Conservation (phyloP, 192 early-diverging fungal genomes). For the Gonapodya sp. region DNA sequence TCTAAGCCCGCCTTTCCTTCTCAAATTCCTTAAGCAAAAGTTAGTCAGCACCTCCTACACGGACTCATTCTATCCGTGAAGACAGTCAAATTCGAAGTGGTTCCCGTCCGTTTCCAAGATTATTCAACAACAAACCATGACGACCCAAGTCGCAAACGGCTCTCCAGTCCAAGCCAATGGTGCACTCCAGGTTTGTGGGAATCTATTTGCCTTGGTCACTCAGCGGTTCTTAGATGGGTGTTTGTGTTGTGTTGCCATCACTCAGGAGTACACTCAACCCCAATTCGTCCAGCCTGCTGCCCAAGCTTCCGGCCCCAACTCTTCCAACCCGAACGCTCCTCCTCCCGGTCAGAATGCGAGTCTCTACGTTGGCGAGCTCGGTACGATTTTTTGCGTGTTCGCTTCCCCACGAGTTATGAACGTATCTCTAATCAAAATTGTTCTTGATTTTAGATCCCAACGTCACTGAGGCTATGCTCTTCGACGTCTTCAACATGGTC, state of each 20-base stretch:
- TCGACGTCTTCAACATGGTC: constrained; percentile 92
- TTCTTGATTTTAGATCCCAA: constrained; percentile 71
- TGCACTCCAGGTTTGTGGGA: background rate
- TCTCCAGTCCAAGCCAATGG: background rate
- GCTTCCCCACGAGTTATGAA: background rate
- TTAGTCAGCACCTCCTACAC: background rate
- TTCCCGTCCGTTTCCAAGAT: background rate
- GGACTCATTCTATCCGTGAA: background rate
- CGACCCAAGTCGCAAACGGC: background rate
- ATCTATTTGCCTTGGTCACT: no score
- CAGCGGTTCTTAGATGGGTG: background rate
- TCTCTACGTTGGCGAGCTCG: constrained; percentile 94
- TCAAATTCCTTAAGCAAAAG: no score
- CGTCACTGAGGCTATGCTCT: constrained; percentile 94
- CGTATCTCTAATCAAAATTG: constrained; percentile 3
- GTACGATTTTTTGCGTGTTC: no score
- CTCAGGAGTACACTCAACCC: background rate
- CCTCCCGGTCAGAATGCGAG: constrained; percentile 33
- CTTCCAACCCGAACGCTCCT: constrained; percentile 11
- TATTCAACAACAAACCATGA: background rate
- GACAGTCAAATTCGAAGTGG: background rate
- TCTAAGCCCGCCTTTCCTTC: background rate
- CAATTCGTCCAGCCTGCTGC: background rate
- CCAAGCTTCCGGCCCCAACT: background rate
- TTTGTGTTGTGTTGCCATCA: background rate